Evolutionary conservation across 2,329 filamentous ascomycete species (phyloP).

Genomic region (Penicillium crustosum): DNA sequence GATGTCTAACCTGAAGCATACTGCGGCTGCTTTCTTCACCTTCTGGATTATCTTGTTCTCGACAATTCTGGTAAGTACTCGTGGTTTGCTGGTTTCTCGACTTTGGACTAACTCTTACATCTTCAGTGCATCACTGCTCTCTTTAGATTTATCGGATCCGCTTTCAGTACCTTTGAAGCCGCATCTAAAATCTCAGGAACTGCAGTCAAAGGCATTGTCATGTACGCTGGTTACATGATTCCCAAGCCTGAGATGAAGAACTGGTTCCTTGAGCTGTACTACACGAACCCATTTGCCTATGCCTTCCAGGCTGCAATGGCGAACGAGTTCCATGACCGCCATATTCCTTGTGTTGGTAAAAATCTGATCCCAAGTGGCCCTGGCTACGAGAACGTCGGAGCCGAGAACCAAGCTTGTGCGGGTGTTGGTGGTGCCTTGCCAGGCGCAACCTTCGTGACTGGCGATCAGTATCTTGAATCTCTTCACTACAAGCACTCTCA

Average conservation of each 20-base stretch:
- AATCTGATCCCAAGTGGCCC: constrained; percentile 32
- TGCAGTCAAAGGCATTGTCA: constrained; percentile 30
- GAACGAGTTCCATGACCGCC: constrained; percentile 33
- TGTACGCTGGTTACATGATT: constrained; percentile 44
- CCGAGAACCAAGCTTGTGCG: constrained; percentile 48
- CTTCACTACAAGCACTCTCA: constrained; percentile 54
- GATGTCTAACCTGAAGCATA: constrained; percentile 56
- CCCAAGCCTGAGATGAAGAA: constrained; percentile 48
- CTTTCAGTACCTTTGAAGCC: constrained; percentile 55
- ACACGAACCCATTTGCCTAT: constrained; percentile 35
- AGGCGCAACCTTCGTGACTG: constrained; percentile 52
- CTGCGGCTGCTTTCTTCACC: constrained; percentile 59
- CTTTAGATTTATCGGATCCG: constrained; percentile 56
- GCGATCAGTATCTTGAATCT: constrained; percentile 56
- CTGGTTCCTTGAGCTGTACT: constrained; percentile 48
- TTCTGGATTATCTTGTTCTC: constrained; percentile 50
- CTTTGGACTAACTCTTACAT: not conserved
- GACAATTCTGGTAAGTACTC: constrained; percentile 4
- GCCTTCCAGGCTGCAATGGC: constrained; percentile 32
- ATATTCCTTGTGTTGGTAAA: constrained; percentile 30
- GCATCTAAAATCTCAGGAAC: constrained; percentile 53
- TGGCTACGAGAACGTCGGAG: constrained; percentile 23
- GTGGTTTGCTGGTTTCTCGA: constrained; percentile 23
- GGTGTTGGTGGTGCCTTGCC: constrained; percentile 55
- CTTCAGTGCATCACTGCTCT: constrained; percentile 53